These are phyloP conservation scores for Cryptococcus jaspeensis DNA, from an alignment of 1,284 basidiomycete species.

Conservation along the genomic window DNA sequence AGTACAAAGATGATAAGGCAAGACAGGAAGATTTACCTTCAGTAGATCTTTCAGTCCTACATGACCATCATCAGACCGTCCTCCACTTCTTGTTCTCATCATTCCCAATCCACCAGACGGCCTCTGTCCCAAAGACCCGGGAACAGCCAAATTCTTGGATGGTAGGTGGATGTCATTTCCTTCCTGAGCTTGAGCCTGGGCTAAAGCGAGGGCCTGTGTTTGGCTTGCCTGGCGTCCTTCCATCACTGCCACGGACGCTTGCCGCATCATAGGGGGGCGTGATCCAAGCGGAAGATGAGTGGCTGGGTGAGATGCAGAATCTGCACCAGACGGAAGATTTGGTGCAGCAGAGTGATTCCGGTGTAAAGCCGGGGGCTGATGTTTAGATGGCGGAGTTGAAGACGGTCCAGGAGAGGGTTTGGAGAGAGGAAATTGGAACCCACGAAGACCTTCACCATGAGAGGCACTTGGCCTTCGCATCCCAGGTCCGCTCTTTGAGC, in stretches of 20 bases:
- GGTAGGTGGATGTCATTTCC: constrained; percentile 15
- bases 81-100: constrained; percentile 42
- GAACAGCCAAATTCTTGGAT: constrained; percentile 25
- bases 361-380: constrained; percentile 18
- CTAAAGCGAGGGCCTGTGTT: constrained; percentile 30
- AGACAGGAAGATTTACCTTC: constrained; percentile 30
- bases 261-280: constrained; percentile 46
- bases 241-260: constrained; percentile 50
- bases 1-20: not conserved
- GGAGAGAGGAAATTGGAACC: constrained; percentile 46
- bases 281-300: not conserved
- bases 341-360: constrained; percentile 33
- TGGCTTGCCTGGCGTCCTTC: constrained; percentile 40
- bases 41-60: constrained; percentile 44
- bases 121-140: constrained; percentile 15
- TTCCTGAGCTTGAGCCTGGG: constrained; percentile 22
- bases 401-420: constrained; percentile 5
- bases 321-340: constrained; percentile 1
- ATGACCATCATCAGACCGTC: constrained; percentile 32
- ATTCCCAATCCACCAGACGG: constrained; percentile 28
- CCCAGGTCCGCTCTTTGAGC: constrained; percentile 10
- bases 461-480: constrained; percentile 31
- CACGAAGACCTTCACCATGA: constrained; percentile 38
- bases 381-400: constrained; percentile 2
- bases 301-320: not conserved